Percentiles rank a stretch among this genome's conserved stretches.
phyloP scores from a whole-genome alignment of 2,329 filamentous ascomycete genomes.

The Monosporascus ibericus region DNA sequence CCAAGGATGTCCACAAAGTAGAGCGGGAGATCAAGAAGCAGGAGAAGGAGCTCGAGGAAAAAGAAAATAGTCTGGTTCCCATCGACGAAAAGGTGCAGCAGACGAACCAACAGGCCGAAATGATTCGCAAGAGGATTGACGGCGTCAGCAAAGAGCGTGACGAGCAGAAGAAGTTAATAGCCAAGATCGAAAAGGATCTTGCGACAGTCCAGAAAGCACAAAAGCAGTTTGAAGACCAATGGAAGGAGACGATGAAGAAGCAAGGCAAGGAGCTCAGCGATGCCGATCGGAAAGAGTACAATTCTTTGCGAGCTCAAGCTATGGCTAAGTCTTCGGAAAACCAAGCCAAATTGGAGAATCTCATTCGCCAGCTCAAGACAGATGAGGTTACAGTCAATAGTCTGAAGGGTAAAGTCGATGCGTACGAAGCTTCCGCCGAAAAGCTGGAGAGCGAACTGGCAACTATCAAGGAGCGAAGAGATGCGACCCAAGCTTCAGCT shows the following conservation, averaged over 20 bases:
- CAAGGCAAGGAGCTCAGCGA: slow-evolving; percentile 82
- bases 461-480: slow-evolving; percentile 62
- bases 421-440: slow-evolving; percentile 64
- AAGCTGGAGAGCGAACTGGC: slow-evolving; percentile 68
- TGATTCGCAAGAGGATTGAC: slow-evolving; percentile 60
- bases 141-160: slow-evolving; percentile 72
- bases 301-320: slow-evolving; percentile 75
- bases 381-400: slow-evolving; percentile 88
- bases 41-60: slow-evolving; percentile 81
- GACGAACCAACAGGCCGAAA: slow-evolving; percentile 63
- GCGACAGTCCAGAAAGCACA: slow-evolving; percentile 84
- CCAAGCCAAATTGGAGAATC: slow-evolving; percentile 75
- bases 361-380: slow-evolving; percentile 83
- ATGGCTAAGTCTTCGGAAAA: slow-evolving; percentile 76
- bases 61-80: slow-evolving; percentile 78
- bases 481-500: slow-evolving; percentile 54
- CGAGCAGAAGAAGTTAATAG: slow-evolving; percentile 59
- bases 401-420: slow-evolving; percentile 81
- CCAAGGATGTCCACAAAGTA: slow-evolving; percentile 70
- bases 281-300: slow-evolving; percentile 84
- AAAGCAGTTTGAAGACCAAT: slow-evolving; percentile 80
- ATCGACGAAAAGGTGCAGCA: slow-evolving; percentile 89
- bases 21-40: slow-evolving; percentile 81
- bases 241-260: slow-evolving; percentile 76
- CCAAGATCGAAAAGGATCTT: slow-evolving; percentile 74